phyloP scores from a whole-genome alignment of 2,329 filamentous ascomycete genomes.

The Fusarium nygamai region DNA sequence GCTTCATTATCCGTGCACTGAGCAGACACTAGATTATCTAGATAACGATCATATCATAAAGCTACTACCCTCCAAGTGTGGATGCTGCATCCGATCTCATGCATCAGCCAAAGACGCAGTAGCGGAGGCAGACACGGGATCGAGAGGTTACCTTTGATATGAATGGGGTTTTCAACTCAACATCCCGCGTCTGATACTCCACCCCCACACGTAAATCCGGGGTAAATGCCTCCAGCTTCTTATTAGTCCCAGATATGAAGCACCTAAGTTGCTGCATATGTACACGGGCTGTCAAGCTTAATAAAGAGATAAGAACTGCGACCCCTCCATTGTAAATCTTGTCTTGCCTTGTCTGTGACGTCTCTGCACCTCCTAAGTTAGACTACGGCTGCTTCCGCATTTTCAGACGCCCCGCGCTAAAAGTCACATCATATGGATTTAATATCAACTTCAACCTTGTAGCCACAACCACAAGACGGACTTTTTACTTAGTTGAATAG shows the following conservation, averaged over 20 bases:
- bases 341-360: conserved; percentile 6
- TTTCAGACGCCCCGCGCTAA: conserved; percentile 1
- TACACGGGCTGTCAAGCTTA: conserved; percentile 11
- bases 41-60: conserved; percentile 7
- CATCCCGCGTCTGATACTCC: conserved; percentile 39
- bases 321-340: conserved; percentile 7
- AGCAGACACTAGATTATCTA: conserved; percentile 17
- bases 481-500: neutral
- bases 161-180: conserved; percentile 25
- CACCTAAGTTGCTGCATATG: neutral
- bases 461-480: conserved; percentile 3
- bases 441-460: conserved; percentile 1
- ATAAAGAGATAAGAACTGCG: conserved; percentile 7
- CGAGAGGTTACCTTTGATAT: conserved; percentile 14
- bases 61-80: conserved; percentile 2
- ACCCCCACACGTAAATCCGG: conserved; percentile 40
- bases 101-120: conserved; percentile 24
- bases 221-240: conserved; percentile 30
- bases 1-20: conserved; percentile 1
- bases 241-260: conserved; percentile 32
- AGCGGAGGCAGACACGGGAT: conserved; percentile 23
- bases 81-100: conserved; percentile 25
- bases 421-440: conserved; percentile 22
- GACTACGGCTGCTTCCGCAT: conserved; percentile 3
- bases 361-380: conserved; percentile 7